Evolutionary conservation across 495 filamentous ascomycete species (phyloP), one percentile per base, ranked within the genome.

Genomic region (Aspergillus campestris): DNA sequence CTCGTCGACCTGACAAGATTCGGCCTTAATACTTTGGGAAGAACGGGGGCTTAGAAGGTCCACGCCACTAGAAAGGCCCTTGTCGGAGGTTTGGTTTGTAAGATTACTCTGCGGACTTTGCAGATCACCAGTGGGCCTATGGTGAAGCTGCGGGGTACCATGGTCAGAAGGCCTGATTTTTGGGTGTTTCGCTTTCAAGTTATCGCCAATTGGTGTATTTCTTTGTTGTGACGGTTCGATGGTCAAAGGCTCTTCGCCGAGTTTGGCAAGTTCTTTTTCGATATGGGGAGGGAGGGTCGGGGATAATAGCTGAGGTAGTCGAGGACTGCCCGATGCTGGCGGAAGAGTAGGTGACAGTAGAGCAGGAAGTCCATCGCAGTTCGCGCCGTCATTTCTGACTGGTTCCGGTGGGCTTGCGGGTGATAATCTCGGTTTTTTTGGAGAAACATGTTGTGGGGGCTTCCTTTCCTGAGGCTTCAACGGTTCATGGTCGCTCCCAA

Each of bases 201-300:
- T 36, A 44, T 52, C 55, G 10, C 43, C 27, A 47, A 30, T 46
- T 0, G 53, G 36, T 29, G 31, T 9, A 11, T 30, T 40, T 30
- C 46, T 36, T 38, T 52, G 51, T 15, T 54, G 49, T 2, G 42
- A 34, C 24, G 50, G 32, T 24, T 48, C 42, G 11, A 38, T 32
- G n/a, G 45, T 34, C 3, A 57, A 49, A 8, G 48, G 49, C 12
- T 52, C 54, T 15, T 62, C 59, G 28, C 56, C 54, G 35, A 66
- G 49, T 34, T 50, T 58, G 8, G 69, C 65, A 5, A 76, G 45
- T 44, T 72, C 70, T 45, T 67, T 71, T 47, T 76, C 72, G 38
- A 76, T 64, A 34, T 72, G 63, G 10, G 70, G 69, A 7, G 73
- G 69, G 7, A 76, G 58, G n/a, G 71, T 71, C 7, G 66, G 67